Base-by-base conservation (phyloP, 2,329 filamentous ascomycete genomes). In the Cladosporium cucumerinum region DNA sequence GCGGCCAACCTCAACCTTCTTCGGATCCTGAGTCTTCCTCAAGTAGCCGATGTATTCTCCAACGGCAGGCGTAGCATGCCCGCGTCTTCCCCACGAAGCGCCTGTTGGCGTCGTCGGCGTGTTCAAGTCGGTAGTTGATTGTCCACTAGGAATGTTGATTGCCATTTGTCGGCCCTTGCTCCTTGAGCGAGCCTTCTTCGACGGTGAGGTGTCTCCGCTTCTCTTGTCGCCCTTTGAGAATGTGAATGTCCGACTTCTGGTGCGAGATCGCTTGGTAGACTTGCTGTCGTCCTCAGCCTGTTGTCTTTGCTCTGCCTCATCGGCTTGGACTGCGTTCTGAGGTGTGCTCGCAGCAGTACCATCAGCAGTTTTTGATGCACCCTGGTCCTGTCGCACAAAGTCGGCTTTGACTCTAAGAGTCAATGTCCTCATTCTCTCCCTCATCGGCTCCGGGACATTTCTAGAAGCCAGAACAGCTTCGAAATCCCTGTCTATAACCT, bases 381-480 rank as follows among this genome's bases (percentile, higher is more conserved):
- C 73, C 57, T 91, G 92, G 75, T 97, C 91, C 76, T 96, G 93
- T 61, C 89, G 89, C 72, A 98, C 93, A 72, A 99, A 96, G 74
- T 98, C 93, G 75, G 93, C 91, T 79, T 99, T 99, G 81, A 98
- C 93, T 39, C 91, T 90, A 69, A 92, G 85, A 68, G 91, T 92
- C 66, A 99, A 82, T 64, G 89, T 93, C 54, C 94, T 87, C 93
- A 99, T 97, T 80, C 96, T 96, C 77, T 94, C 92, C 63, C 94
- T 86, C 82, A 97, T 93, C 69, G 97, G 91, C 73, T 96, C 91
- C 3, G 94, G 93, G 63, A 98, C 96, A 72, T 98, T 97, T 68
- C 94, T 86, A 21, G 93, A 88, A 75, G 97, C 92, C 70, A 89
- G 74, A 34, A 89, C 81, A 58, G 82, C 82, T 71, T 89, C 86